Conservation (phyloP, 2,329 filamentous ascomycete genomes). For the Calonectria pseudoturangicola region DNA sequence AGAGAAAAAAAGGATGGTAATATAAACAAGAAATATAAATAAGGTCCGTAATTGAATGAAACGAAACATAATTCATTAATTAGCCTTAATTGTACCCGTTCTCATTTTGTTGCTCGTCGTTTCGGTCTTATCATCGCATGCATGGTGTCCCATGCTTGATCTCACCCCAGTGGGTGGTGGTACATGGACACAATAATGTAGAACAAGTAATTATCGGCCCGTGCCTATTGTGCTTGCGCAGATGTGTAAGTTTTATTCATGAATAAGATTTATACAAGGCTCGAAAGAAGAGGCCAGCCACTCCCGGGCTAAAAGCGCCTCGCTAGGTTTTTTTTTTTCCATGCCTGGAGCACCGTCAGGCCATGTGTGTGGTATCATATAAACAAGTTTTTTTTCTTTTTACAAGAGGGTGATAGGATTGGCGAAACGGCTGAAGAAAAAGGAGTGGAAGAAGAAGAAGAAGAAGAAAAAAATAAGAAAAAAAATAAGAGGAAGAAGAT, state of each 20-base stretch:
- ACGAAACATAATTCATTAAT: too few species aligned
- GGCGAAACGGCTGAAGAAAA: background rate
- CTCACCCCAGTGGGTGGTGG: too few species aligned
- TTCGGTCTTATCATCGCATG: too few species aligned
- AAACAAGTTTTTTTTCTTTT: background rate
- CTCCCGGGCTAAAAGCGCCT: slow-evolving; percentile 4
- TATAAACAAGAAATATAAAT: too few species aligned
- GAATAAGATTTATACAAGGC: slow-evolving; percentile 5
- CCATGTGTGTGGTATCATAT: slow-evolving; percentile 18
- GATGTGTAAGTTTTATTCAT: background rate
- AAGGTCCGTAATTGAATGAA: too few species aligned
- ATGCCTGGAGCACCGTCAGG: background rate
- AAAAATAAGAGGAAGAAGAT: background rate
- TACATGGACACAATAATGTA: background rate
- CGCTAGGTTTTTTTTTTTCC: background rate
- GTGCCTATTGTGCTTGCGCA: background rate
- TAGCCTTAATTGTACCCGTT: too few species aligned
- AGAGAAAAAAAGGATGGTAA: too few species aligned
- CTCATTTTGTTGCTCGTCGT: too few species aligned
- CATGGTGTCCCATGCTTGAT: too few species aligned
- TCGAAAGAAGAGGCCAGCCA: background rate
- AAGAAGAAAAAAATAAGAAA: background rate
- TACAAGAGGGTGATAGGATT: background rate
- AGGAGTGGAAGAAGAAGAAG: background rate
- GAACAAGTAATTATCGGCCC: background rate